Evolutionary conservation across 352 stramenopile genomes (phyloP).

Genomic region (Pythium grandisporangium): DNA sequence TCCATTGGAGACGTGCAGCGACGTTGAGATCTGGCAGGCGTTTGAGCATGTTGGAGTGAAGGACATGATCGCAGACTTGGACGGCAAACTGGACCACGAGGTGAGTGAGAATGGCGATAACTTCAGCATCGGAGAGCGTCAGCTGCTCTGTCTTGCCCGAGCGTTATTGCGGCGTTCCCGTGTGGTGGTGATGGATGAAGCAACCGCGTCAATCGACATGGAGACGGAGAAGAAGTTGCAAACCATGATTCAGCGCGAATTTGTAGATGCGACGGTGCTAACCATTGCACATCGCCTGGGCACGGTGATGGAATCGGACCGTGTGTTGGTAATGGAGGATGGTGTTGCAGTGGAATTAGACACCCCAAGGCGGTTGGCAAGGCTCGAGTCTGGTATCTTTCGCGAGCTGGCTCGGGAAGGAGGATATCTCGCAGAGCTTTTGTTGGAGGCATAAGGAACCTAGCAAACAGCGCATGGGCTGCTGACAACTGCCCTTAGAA

Average conservation of each 20-base stretch:
- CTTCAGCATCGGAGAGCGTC: slow-evolving; percentile 87
- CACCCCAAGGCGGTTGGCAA: too few relatives aligned
- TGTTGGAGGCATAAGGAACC: too few relatives aligned
- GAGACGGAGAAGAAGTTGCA: too few relatives aligned
- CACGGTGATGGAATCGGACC: slow-evolving; percentile 89
- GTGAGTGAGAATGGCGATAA: slow-evolving; percentile 83
- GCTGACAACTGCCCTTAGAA: too few relatives aligned
- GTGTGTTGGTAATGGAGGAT: too few relatives aligned
- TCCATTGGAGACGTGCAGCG: slow-evolving; percentile 65
- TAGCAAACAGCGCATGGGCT: too few relatives aligned
- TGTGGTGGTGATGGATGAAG: slow-evolving; percentile 94
- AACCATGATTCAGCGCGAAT: slow-evolving; percentile 79
- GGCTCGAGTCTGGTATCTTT: too few relatives aligned
- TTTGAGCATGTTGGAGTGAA: slow-evolving; percentile 60
- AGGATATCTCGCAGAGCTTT: too few relatives aligned
- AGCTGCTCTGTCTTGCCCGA: too few relatives aligned
- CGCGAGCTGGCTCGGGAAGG: too few relatives aligned
- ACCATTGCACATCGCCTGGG: slow-evolving; percentile 93
- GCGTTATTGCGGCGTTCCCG: slow-evolving; percentile 48
- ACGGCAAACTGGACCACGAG: slow-evolving; percentile 17
- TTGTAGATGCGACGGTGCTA: slow-evolving; percentile 82
- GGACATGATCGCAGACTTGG: slow-evolving; percentile 10
- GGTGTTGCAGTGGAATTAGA: too few relatives aligned
- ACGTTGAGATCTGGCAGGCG: slow-evolving; percentile 60
- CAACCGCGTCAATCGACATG: too few relatives aligned